These are phyloP conservation scores for Arthrobotrys sphaeroides DNA, from an alignment of 2,329 filamentous ascomycete genomes.

Conservation along the genomic window DNA sequence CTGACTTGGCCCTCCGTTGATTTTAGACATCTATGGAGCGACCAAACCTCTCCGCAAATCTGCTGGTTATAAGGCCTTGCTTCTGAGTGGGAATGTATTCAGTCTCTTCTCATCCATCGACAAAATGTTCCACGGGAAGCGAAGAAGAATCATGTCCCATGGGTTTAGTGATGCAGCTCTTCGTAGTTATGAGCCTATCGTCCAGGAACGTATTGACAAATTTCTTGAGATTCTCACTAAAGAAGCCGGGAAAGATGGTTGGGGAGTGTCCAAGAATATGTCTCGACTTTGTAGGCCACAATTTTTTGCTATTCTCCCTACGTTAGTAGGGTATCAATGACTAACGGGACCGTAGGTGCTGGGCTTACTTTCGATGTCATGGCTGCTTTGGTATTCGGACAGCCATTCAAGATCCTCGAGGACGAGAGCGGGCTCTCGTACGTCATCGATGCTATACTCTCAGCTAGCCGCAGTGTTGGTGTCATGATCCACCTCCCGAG, in stretches of 20 bases:
- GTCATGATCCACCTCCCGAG: conserved; percentile 33
- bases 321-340: conserved; percentile 55
- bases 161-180: conserved; percentile 75
- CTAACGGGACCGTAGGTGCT: conserved; percentile 43
- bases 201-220: conserved; percentile 72
- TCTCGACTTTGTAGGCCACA: conserved; percentile 61
- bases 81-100: conserved; percentile 61
- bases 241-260: conserved; percentile 65
- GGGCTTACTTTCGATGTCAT: conserved; percentile 65
- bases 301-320: not conserved
- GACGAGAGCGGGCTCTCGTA: conserved; percentile 69
- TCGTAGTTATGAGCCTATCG: conserved; percentile 74
- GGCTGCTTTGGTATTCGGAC: conserved; percentile 66
- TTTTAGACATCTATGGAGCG: conserved; percentile 62
- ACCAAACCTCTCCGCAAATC: conserved; percentile 60
- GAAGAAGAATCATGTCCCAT: conserved; percentile 76
- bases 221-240: conserved; percentile 70
- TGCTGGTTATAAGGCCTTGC: conserved; percentile 31
- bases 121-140: conserved; percentile 74
- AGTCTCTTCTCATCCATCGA: conserved; percentile 79
- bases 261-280: conserved; percentile 71
- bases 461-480: conserved; percentile 25
- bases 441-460: conserved; percentile 39
- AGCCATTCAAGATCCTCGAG: conserved; percentile 66
- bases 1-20: not conserved